Evolutionary conservation across 176 grass and related monocot species (phyloP), one percentile per base, ranked within the genome.

Genomic region (Chloris gayana): DNA sequence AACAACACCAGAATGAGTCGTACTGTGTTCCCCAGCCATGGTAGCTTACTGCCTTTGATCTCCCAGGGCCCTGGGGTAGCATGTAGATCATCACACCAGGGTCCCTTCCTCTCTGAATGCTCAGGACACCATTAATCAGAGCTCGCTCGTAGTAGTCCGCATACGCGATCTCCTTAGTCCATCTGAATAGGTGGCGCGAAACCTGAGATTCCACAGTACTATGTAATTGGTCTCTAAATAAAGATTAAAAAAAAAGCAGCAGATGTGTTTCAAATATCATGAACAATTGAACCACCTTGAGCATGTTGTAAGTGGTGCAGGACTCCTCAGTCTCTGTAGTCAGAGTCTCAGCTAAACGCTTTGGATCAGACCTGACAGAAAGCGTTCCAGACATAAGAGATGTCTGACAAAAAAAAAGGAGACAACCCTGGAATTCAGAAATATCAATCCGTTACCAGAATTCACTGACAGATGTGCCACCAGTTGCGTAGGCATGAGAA

Each of bases 61-160:
- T 85, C 31, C 88, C 96, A 18, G 92, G 88, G 13, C 92, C 92
- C 67, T 85, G 84, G 11, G 96, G 96, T n/a, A 99, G 88, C 96
- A 99, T 95, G 85, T 99, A 99, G 61, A 99, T 99, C 92, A 99
- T 95, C 26, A 95, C 78, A 68, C 92, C 96, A 33, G 92, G 96
- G n/a, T 99, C 88, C 14, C 73, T 87, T n/a, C 92, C 92, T 77
- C 96, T 93, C 82, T 95, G 96, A 71, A 99, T 95, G 76, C 96
- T 95, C 44, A 99, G 69, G 7, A 99, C 96, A 0, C 96, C 96
- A 21, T 99, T 99, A 64, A 92, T 89, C 14, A 95, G 86, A 1
- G 96, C 88, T 50, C 86, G 90, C 75, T 99, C 93, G 14, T 99
- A 99, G 86, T 99, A 95, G 90, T 99, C 96, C 0, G 79, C 88